Base-by-base conservation (phyloP, 1,139 yeast species). In the Yamadazyma sp. region DNA sequence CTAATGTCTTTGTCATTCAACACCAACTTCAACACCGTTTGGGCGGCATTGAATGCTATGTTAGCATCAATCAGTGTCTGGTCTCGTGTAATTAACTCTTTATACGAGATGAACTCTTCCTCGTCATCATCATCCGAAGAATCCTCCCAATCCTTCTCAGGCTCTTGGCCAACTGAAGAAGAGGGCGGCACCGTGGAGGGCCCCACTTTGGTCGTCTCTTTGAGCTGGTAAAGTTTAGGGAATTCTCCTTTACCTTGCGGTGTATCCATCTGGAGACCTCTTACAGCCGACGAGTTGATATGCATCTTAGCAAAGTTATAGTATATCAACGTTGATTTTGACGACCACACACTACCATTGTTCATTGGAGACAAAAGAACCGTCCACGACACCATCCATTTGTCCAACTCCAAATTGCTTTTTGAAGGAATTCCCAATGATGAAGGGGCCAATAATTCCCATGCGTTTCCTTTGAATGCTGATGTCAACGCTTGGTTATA, bases 311-410 rank as follows among this genome's bases (percentile, higher is more conserved):
- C 89, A 64, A 81, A 83, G 53, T 83, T 81, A 53, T 83, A 83
- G 55, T 83, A 83, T 31, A 83, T 78, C 45, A 83, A 65, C 0
- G 88, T 81, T 1, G 86, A 79, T 51, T 83, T 83, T 0, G 85
- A 75, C 3, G 86, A 79, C 89, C 89, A 83, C 0, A 81, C 77
- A 0, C 83, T 77, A 9, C 81, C 80, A 37, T 71, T 71, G 42
- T 69, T 72, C 31, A 77, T 73, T 0, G 87, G 85, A 1, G 86
- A 78, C 14, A 83, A 60, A 24, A 82, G 58, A 8, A 83, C 87
- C 0, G 89, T 81, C 89, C 89, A 83, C 11, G 84, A 81, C 7
- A 83, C 87, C 88, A 83, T 83, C 89, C 89, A 83, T 55, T 77
- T 81, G 51, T 83, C 88, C 33, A 83, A 61, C 43, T 82, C 87